Evolutionary conservation across 179 eudicot genomes (phyloP).

Genomic region (Patellifolia procumbens): DNA sequence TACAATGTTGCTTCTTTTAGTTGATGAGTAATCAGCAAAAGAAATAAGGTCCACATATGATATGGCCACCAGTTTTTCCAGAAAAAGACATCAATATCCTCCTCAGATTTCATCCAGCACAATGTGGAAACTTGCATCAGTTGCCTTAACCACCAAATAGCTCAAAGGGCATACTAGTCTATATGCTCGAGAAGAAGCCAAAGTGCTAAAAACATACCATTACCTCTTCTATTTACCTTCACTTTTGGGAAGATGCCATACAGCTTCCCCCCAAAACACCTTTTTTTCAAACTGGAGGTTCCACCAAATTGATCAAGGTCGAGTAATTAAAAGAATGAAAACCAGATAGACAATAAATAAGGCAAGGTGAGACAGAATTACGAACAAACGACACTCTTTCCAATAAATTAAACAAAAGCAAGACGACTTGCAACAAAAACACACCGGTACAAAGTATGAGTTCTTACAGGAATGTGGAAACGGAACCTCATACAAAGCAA

Average conservation of each 20-base stretch:
- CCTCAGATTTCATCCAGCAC: not conserved
- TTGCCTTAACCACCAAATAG: not conserved
- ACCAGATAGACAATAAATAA: not conserved
- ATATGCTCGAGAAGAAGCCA: not conserved
- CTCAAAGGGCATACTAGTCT: not conserved
- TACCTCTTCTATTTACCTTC: slow-evolving; percentile 1
- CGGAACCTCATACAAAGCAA: slow-evolving; percentile 16
- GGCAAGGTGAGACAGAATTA: not conserved
- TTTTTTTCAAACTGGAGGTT: slow-evolving; percentile 6
- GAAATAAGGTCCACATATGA: not conserved
- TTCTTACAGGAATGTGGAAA: slow-evolving; percentile 15
- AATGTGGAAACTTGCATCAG: slow-evolving; percentile 6
- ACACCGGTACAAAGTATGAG: slow-evolving; percentile 24
- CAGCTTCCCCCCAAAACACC: slow-evolving; percentile 11
- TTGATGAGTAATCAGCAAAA: not conserved
- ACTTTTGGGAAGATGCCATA: slow-evolving; percentile 4
- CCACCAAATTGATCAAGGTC: not conserved
- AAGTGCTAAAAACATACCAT: slow-evolving; percentile 1
- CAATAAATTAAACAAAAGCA: not conserved
- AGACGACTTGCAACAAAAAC: not conserved
- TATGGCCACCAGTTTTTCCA: not conserved
- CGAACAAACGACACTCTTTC: not conserved
- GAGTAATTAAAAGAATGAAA: not conserved
- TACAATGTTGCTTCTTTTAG: not conserved
- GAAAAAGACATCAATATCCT: not conserved